Base-by-base conservation (phyloP, 2,329 filamentous ascomycete species). In the Zarea fungicola region DNA sequence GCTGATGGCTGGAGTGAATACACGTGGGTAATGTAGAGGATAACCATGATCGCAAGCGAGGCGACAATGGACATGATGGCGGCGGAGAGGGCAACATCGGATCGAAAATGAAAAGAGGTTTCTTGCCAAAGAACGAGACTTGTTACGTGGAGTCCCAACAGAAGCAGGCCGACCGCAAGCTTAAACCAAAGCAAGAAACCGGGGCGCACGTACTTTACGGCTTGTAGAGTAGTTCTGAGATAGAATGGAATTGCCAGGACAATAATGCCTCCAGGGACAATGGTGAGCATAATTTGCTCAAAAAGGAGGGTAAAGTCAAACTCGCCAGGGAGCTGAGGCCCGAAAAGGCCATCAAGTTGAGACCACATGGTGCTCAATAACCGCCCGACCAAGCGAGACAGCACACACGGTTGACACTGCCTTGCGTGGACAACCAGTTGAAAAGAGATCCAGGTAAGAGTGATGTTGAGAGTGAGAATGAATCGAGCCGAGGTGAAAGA, bases 1-100 rank as follows among this genome's bases (percentile, higher is more conserved):
- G 58, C 51, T 1, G 67, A 67, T 1, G 67, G 65, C n/a, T 59
- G 56, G 2, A 54, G 50, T 5, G 65, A 61, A 6, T 58, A 60
- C 11, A 25, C 49, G 39, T 70, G 67, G 48, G 69, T 65, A 0
- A 48, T 9, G 26, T 62, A 69, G 0, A 64, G 67, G 4, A 69
- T 40, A 0, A 56, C 31, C 1, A 48, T 51, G 19, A 68, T 52
- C 5, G 48, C 54, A 9, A 64, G 6, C 0, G 60, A 56, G 21
- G 62, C 60, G 11, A 65, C 22, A 3, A 65, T 42, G 0, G 53
- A 54, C 6, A 69, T 37, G 0, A 50, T 50, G 2, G 61, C 51
- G 13, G 65, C 60, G 0, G 65, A 55, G 1, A 65, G 37, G 3
- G 65, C 63, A 1, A 55, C 56, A 22, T 54, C 50, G 2, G 60